These are phyloP conservation scores for Ettlia oleoabundans DNA, from an alignment of 139 green algal species.

Conservation along the genomic window DNA sequence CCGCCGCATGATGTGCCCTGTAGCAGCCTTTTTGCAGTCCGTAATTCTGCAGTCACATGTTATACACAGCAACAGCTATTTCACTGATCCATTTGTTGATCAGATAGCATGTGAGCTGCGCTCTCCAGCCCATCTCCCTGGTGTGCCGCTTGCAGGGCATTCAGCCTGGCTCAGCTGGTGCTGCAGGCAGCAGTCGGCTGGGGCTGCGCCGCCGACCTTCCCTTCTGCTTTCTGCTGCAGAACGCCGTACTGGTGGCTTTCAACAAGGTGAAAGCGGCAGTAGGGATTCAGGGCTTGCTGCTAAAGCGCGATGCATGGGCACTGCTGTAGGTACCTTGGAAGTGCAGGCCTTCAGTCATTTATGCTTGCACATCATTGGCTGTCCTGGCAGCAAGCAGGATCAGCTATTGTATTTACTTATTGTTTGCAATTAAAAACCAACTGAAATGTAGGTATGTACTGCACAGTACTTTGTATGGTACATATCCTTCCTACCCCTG, in stretches of 20 bases:
- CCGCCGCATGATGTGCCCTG: too few relatives aligned
- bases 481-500: conserved; percentile 84
- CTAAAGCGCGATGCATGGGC: too few relatives aligned
- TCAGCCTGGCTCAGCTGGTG: background rate
- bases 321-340: too few relatives aligned
- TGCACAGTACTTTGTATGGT: conserved; percentile 99
- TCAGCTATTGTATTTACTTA: background rate
- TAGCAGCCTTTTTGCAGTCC: too few relatives aligned
- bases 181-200: conserved; percentile 18
- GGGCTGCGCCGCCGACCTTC: conserved; percentile 34
- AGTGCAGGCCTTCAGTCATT: too few relatives aligned
- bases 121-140: too few relatives aligned
- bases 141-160: conserved; percentile 1
- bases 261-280: conserved; percentile 89
- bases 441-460: conserved; percentile 62
- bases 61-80: background rate
- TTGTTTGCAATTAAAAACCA: conserved; percentile 2
- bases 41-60: too few relatives aligned
- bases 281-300: too few relatives aligned
- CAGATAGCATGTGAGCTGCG: too few relatives aligned
- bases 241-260: conserved; percentile 91
- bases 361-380: too few relatives aligned
- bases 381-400: background rate
- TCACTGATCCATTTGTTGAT: background rate
- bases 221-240: conserved; percentile 63